Percentiles rank a stretch among this genome's conserved stretches.
These are phyloP conservation scores for Boletus patriciae DNA, from an alignment of 768 basidiomycete genomes.

Conservation along the genomic window DNA sequence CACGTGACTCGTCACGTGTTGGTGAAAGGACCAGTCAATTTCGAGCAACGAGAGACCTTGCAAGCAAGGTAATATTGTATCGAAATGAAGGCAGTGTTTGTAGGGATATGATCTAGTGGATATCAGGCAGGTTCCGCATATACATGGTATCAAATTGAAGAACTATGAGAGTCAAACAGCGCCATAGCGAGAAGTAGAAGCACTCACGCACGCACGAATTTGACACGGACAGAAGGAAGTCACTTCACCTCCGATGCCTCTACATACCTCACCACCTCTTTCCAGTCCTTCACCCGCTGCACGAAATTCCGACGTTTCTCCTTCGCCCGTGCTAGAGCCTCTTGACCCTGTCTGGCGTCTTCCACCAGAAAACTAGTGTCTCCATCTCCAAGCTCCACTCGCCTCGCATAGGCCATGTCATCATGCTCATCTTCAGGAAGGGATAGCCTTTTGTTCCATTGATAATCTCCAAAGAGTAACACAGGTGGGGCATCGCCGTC, in stretches of 20 bases:
- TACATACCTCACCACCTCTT: conserved; percentile 53
- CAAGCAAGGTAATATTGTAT: too few species aligned
- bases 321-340: conserved; percentile 47
- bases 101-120: not conserved
- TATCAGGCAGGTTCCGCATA: not conserved
- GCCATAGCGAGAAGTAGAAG: not conserved
- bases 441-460: conserved; percentile 70
- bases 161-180: not conserved
- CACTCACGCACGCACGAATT: not conserved
- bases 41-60: too few species aligned
- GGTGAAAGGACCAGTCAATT: too few species aligned
- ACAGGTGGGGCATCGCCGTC: conserved; percentile 46
- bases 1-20: too few species aligned
- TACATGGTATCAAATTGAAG: not conserved
- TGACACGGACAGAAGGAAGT: not conserved
- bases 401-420: conserved; percentile 54
- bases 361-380: conserved; percentile 58
- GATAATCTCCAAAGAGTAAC: conserved; percentile 72
- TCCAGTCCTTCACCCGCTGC: conserved; percentile 62
- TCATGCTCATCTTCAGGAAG: conserved; percentile 44
- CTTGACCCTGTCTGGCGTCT: conserved; percentile 32
- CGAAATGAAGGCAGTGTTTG: not conserved
- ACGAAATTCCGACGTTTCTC: conserved; percentile 42
- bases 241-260: conserved; percentile 18
- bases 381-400: conserved; percentile 44